Evolutionary conservation across 106 monocot genomes (phyloP), one percentile per base, ranked within the genome.

Genomic region (Chionographis japonica): DNA sequence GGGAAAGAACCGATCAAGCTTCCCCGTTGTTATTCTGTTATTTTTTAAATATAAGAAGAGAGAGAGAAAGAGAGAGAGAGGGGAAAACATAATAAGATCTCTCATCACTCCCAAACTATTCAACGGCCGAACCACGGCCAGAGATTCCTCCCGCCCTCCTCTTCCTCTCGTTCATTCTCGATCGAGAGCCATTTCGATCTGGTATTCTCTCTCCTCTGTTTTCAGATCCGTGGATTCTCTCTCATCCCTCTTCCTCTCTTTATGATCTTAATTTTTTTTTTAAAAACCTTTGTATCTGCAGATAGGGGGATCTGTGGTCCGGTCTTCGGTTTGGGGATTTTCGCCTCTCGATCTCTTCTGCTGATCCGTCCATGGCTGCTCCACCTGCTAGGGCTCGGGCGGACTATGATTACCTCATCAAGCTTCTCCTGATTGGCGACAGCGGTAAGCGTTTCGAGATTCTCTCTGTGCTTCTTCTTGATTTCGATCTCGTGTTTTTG

Each of bases 391-490:
- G 79, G 63, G 78, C 79, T 41, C 65, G 82, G 69, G 77, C 82
- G 56, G 82, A 83, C 55, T 83, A 83, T 63, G 84, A 84, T 54
- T 84, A 84, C 68, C 75, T 84, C 60, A 75, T 84, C 20, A 84
- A 79, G 68, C 79, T 84, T 20, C 84, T 84, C 60, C 71, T 84
- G 39, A 79, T 79, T 15, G 84, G 84, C 56, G 84, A 84, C 64
- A 84, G 84, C 68, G 84, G 84, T 79, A 58, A 70, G 83, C 12
- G 69, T 49, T 78, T 77, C 49, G 10, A 20, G 6, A 20, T n/a
- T 4, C n/a, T 49, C 12, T 75, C 37, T 38, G 50, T 13, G 36
- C 16, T 56, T 43, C 18, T 13, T 37, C 27, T 65, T 35, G 37
- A 12, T 3, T 57, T 58, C 42, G 40, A 54, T 13, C 40, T 39